Conservation (phyloP, 2,329 filamentous ascomycete genomes). For the Cercospora citrullina region DNA sequence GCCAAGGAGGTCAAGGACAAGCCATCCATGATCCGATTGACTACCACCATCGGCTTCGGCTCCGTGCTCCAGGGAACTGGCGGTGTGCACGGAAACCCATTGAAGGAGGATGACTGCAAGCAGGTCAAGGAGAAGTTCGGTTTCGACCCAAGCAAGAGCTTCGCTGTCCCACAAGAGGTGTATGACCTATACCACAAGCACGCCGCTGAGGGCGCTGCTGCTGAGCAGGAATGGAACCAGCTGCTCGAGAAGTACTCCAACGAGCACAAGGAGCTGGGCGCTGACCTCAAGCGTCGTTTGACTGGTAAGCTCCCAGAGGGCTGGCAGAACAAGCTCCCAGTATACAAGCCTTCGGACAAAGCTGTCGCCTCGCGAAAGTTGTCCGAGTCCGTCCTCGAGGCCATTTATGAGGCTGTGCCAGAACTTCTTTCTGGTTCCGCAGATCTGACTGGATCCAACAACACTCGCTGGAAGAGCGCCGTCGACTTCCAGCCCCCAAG, state of each 20-base stretch:
- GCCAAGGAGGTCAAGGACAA: constrained; percentile 89
- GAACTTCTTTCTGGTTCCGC: constrained; percentile 95
- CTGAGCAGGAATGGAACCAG: constrained; percentile 93
- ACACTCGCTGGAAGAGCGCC: constrained; percentile 96
- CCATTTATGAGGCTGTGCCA: constrained; percentile 78
- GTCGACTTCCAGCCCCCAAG: constrained; percentile 94
- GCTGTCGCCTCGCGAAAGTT: constrained; percentile 94
- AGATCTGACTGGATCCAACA: constrained; percentile 97
- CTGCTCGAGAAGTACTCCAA: constrained; percentile 82
- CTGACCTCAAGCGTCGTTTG: constrained; percentile 78
- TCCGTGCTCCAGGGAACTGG: constrained; percentile 90
- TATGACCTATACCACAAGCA: constrained; percentile 89
- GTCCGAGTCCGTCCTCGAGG: constrained; percentile 88
- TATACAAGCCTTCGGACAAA: constrained; percentile 81
- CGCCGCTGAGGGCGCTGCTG: constrained; percentile 79
- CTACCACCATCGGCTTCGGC: constrained; percentile 95
- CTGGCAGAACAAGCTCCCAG: constrained; percentile 91
- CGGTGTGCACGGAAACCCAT: constrained; percentile 91
- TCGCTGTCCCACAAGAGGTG: constrained; percentile 90
- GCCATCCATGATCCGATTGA: constrained; percentile 94
- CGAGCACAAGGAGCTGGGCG: constrained; percentile 75
- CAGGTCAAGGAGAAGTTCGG: constrained; percentile 93
- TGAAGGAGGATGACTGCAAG: constrained; percentile 93
- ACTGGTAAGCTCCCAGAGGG: constrained; percentile 84
- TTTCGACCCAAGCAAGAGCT: constrained; percentile 91